Evolutionary conservation across 345 rosid genomes (phyloP), one percentile per base, ranked within the genome.

Genomic region (Capsella bursapastoris): DNA sequence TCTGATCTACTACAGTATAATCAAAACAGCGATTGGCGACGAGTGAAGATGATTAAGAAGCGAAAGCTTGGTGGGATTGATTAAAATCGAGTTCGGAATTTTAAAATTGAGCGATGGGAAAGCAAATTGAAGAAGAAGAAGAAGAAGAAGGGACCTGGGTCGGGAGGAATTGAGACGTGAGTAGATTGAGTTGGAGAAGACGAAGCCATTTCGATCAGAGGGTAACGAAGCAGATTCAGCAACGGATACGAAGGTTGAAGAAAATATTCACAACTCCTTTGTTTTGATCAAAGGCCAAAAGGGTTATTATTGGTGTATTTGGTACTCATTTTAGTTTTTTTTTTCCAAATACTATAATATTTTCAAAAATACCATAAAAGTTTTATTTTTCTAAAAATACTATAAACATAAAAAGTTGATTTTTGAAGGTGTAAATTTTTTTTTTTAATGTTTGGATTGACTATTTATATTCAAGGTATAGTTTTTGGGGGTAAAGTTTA

Each of bases 131-230:
- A 18, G 22, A 18, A 18, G 64, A 44, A 65, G 55, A 50, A 35
- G 48, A 50, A 69, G 4, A 4, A 44, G 25, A 41, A 16, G 31
- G 48, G 60, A 83, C 87, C 87, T 16, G 83, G 69, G 40, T 79
- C 81, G 3, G 85, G 77, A 63, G 85, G 72, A 59, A 83, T 80
- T 76, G 87, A 87, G 68, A 82, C 80, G 80, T 71, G 81, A 29
- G 84, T 72, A 57, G 62, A 82, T 73, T 76, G 84, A 57, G 87
- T 59, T 76, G 87, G 78, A 70, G 88, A 77, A 73, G 86, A 80
- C 64, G 90, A 83, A 11, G 83, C 89, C 95, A 88, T 88, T 73
- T 45, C 8, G 50, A 45, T n/a, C 50, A 45, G n/a, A n/a, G 49
- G 8, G n/a, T 5, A 45, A 2, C 7, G 15, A 5, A 44, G 49